Base-by-base conservation (phyloP, 2,329 filamentous ascomycete species). In the Pseudocercospora fuligena region DNA sequence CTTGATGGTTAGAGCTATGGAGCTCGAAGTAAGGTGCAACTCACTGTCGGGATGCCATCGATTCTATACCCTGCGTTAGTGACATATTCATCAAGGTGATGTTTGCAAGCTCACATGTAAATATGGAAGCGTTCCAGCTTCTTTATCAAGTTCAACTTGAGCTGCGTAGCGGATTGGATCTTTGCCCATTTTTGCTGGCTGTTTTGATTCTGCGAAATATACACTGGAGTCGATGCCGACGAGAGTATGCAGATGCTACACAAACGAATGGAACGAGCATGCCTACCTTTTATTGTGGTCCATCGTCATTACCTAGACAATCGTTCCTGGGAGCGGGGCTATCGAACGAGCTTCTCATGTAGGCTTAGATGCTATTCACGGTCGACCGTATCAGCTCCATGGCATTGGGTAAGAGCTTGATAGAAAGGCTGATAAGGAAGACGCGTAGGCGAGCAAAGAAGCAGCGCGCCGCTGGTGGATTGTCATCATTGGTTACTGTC, bases 31-130 rank as follows among this genome's bases (percentile, higher is more conserved):
- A 36, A 36, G 25, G 25, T 29, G 54, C n/a, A 19, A 9, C 84
- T 61, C 84, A 93, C 92, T 90, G 71, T 97, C 93, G 40, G 94
- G 94, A 76, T 97, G 94, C 94, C 93, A 97, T 78, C 93, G 86
- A 75, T 97, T 97, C 91, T 93, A 21, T 47, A 59, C 40, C 64
- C n/a, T 14, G 47, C 40, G 31, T 67, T 66, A 69, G 66, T 36
- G 16, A 46, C 31, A 16, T 58, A 43, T 31, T 60, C 46, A 65
- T 60, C 59, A 61, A 63, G 64, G 64, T 62, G 67, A 58, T 70
- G 53, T 43, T 60, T 62, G 56, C 57, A 70, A 9, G 60, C 68
- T 59, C 67, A 73, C 64, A 67, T 73, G 68, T 62, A 72, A 65
- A 66, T 73, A 86, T 1, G 86, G 79, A 76, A 94, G 91, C 69